phyloP scores from a whole-genome alignment of 208 protist genomes.

The Tritrichomonas musculus region DNA sequence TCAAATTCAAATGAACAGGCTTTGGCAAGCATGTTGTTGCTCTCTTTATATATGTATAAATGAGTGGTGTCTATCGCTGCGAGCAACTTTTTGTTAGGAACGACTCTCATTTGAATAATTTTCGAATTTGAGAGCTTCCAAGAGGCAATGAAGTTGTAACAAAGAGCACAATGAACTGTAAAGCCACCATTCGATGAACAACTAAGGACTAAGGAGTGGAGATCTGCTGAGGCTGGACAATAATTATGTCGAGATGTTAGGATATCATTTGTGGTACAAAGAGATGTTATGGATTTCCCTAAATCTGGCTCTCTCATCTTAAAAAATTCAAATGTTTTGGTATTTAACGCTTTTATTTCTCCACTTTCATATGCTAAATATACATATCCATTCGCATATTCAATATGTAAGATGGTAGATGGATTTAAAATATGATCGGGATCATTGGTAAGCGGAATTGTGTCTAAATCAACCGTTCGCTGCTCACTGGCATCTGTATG shows the following conservation, averaged over 20 bases:
- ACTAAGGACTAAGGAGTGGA: neutral
- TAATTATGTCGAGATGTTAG: neutral
- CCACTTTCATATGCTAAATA: constrained; percentile 23
- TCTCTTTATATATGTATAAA: neutral
- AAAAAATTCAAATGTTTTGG: neutral
- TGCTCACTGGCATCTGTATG: neutral
- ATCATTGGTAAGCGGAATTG: neutral
- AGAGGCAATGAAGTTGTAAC: neutral
- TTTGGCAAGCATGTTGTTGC: neutral
- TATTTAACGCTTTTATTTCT: neutral
- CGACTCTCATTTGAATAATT: neutral
- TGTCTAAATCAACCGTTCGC: constrained; percentile 13
- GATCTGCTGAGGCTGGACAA: neutral
- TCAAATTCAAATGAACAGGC: neutral
- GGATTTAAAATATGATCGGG: neutral
- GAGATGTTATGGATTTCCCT: neutral
- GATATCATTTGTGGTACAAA: neutral
- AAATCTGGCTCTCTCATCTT: neutral
- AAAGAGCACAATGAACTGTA: neutral
- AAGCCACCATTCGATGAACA: neutral
- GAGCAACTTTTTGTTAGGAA: neutral
- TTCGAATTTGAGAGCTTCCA: neutral
- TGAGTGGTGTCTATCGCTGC: neutral
- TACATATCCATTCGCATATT: neutral
- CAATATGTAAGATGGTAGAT: neutral